These are phyloP conservation scores for Spirogloea muscicola DNA, from an alignment of 139 green algal species.

Conservation along the genomic window DNA sequence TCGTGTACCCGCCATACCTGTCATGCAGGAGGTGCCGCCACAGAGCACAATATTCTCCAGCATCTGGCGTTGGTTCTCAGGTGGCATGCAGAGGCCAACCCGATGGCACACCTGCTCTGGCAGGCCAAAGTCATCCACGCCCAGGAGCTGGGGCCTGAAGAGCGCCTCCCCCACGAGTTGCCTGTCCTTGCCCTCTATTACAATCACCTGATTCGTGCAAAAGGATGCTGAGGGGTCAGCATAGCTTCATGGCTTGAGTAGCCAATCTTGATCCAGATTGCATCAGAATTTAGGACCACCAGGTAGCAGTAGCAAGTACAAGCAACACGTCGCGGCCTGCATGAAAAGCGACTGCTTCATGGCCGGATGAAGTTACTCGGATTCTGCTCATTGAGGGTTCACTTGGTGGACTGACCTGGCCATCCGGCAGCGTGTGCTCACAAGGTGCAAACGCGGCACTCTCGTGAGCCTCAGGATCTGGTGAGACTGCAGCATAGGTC, in stretches of 20 bases:
- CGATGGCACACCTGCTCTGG: slow-evolving; percentile 38
- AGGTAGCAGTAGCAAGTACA: neutral
- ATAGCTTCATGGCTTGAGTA: neutral
- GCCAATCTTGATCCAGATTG: neutral
- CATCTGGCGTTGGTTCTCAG: slow-evolving; percentile 37
- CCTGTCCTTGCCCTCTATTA: slow-evolving; percentile 14
- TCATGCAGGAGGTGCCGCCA: slow-evolving; percentile 44
- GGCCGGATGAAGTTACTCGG: neutral
- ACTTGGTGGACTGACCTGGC: slow-evolving; percentile 18
- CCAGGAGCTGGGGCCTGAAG: slow-evolving; percentile 56
- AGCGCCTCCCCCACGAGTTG: slow-evolving; percentile 53
- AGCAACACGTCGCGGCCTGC: neutral
- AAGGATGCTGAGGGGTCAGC: neutral
- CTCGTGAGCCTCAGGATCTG: slow-evolving; percentile 8
- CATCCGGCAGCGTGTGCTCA: slow-evolving; percentile 44
- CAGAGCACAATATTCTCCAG: slow-evolving; percentile 56
- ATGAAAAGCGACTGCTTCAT: neutral
- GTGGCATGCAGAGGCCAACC: slow-evolving; percentile 3
- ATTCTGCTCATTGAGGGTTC: neutral
- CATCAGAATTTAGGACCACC: neutral
- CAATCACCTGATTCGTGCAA: slow-evolving; percentile 15
- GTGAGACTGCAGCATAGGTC: slow-evolving; percentile 8
- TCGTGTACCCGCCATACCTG: neutral
- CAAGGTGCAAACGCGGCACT: no score
- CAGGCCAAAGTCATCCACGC: slow-evolving; percentile 48